Evolutionary conservation across 2,329 filamentous ascomycete genomes (phyloP).

Genomic region (Diaporthe amygdali): DNA sequence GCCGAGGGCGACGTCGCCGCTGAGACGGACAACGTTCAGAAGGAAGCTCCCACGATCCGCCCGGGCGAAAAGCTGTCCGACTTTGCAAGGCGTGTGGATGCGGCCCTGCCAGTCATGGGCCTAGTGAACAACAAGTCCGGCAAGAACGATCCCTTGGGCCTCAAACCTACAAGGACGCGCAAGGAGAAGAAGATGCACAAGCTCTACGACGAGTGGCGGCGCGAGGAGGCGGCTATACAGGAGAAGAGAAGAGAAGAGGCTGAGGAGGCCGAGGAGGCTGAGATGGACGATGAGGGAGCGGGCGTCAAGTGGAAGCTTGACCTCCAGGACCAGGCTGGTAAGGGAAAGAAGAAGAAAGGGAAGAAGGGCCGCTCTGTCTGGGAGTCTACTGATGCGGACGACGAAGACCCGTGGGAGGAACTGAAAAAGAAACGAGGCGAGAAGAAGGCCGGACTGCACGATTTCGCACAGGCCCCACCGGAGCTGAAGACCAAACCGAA

Average conservation of each 20-base stretch:
- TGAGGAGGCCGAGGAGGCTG: constrained; percentile 67
- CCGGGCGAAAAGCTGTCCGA: constrained; percentile 85
- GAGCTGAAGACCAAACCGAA: constrained; percentile 67
- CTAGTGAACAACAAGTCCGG: constrained; percentile 68
- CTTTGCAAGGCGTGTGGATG: constrained; percentile 83
- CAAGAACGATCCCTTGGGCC: constrained; percentile 64
- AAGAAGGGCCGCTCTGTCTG: constrained; percentile 46
- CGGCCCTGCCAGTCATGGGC: constrained; percentile 77
- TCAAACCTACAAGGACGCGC: constrained; percentile 75
- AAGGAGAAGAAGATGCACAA: constrained; percentile 86
- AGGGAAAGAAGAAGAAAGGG: constrained; percentile 47
- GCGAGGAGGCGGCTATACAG: constrained; percentile 67
- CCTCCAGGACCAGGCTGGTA: constrained; percentile 43
- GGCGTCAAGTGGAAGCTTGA: constrained; percentile 54
- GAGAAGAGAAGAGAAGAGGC: constrained; percentile 70
- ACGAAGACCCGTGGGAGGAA: constrained; percentile 73
- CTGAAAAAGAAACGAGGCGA: constrained; percentile 71
- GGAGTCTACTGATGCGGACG: constrained; percentile 55
- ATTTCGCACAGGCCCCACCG: constrained; percentile 78
- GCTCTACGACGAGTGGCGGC: constrained; percentile 78
- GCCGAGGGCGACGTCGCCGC: constrained; percentile 24
- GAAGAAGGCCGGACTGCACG: constrained; percentile 51
- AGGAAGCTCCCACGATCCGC: constrained; percentile 69
- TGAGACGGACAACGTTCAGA: constrained; percentile 27
- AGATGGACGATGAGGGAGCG: constrained; percentile 63